Conservation (phyloP, 495 filamentous ascomycete species). For the Jackrogersella multiformis region DNA sequence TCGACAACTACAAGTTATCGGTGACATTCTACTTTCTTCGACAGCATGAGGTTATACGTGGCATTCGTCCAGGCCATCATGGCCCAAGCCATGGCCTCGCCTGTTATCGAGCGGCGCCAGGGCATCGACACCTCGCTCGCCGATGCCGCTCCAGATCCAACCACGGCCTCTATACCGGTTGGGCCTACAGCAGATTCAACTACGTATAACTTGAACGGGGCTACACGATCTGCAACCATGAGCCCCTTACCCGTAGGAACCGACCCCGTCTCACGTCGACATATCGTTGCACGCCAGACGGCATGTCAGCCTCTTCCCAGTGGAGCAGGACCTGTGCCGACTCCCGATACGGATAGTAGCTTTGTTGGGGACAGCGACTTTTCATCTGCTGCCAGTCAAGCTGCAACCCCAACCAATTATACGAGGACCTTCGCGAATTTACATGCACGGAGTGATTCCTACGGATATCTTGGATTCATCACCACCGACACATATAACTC, state of each 20-base stretch:
- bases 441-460: conserved; percentile 46
- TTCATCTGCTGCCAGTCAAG: conserved; percentile 27
- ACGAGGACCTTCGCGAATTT: conserved; percentile 50
- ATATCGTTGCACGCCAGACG: conserved; percentile 23
- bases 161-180: conserved; percentile 23
- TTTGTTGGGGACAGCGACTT: conserved; percentile 44
- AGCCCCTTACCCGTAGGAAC: conserved; percentile 37
- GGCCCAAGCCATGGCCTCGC: conserved; percentile 23
- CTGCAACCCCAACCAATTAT: conserved; percentile 53
- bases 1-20: too few relatives aligned
- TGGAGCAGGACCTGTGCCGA: conserved; percentile 47
- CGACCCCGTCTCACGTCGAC: neutral
- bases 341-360: conserved; percentile 45
- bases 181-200: conserved; percentile 34
- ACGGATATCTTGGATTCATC: conserved; percentile 55
- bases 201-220: conserved; percentile 26
- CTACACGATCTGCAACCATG: conserved; percentile 33
- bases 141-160: conserved; percentile 24
- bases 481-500: conserved; percentile 55
- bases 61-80: conserved; percentile 14
- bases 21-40: neutral
- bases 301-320: conserved; percentile 39
- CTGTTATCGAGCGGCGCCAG: conserved; percentile 33
- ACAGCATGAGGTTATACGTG: conserved; percentile 25
- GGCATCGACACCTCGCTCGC: conserved; percentile 33